Base-by-base conservation (phyloP, 2,329 filamentous ascomycete genomes). In the Fusarium poae region DNA sequence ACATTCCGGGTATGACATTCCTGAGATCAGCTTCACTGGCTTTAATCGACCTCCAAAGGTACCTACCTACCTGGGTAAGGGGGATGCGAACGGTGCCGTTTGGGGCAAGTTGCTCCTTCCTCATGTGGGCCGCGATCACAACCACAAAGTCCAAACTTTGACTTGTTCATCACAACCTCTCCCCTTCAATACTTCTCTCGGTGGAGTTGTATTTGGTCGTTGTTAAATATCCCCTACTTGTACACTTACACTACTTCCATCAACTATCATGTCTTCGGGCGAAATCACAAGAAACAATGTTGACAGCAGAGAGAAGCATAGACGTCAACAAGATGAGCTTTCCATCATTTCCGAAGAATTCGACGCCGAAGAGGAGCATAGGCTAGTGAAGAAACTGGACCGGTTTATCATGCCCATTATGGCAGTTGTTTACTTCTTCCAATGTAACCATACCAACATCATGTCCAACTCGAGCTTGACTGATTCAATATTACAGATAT, bases 351-450 rank as follows among this genome's bases (percentile, higher is more conserved):
- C 63, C 8, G 59, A 72, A 6, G 67, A 70, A 18, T 65, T 72
- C 29, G 63, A 72, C 11, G 40, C 55, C 1, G 50, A 58, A 8
- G 70, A 72, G 43, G 68, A 72, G 29, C 49, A 13, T 23, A 66
- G 27, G 10, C 25, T 72, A 12, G 68, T 72, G 1, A 54, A 57
- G 5, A 72, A 72, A 23, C 23, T 72, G 20, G 70, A 72, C 13
- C 27, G 48, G 7, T 53, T 58, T 15, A 62, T 72, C 15, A 60
- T 72, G 53, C 66, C 70, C 9, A 25, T 72, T 32, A 72, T 72
- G 70, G 63, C 66, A 6, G 37, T 58, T 1, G 70, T 70, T 2
- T 72, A 65, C 43, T 55, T 72, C 32, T 72, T 72, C 25, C 68
- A 72, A 35, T 72, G 68, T 61, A 20, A 45, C 60, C 6, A 16